A percentile compares a stretch with the other conserved stretches of the same genome.
Conservation (phyloP, 83 land plant species). For the Diphasiastrum complanatum region DNA sequence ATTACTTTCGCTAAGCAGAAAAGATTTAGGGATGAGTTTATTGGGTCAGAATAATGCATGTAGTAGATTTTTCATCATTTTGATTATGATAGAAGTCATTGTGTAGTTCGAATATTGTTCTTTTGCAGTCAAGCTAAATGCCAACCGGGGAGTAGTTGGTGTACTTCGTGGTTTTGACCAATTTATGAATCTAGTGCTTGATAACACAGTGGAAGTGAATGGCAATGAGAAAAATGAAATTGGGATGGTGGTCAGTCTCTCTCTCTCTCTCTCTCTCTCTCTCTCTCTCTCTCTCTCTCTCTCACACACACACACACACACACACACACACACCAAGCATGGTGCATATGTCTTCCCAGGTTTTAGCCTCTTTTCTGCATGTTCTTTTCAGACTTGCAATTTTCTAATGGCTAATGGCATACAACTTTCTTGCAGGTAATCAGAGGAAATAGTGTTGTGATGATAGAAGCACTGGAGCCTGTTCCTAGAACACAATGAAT, state of each 20-base stretch:
- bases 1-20: no score
- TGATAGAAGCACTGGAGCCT: conserved; percentile 33
- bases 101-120: not conserved
- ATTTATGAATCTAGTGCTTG: conserved; percentile 21
- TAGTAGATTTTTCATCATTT: not conserved
- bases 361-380: not conserved
- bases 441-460: conserved; percentile 35
- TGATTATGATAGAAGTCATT: not conserved
- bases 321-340: not conserved
- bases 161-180: conserved; percentile 17
- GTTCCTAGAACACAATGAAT: no score
- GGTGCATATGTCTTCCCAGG: not conserved
- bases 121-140: conserved; percentile 17
- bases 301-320: not conserved
- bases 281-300: not conserved
- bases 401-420: no score
- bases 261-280: not conserved
- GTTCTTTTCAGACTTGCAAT: not conserved
- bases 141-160: conserved; percentile 20
- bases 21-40: no score
- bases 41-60: not conserved
- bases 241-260: conserved; percentile 20
- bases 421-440: conserved; percentile 19
- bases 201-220: conserved; percentile 15
- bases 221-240: conserved; percentile 15